Evolutionary conservation across 139 green algal genomes (phyloP).

Genomic region (Microglena sp.): DNA sequence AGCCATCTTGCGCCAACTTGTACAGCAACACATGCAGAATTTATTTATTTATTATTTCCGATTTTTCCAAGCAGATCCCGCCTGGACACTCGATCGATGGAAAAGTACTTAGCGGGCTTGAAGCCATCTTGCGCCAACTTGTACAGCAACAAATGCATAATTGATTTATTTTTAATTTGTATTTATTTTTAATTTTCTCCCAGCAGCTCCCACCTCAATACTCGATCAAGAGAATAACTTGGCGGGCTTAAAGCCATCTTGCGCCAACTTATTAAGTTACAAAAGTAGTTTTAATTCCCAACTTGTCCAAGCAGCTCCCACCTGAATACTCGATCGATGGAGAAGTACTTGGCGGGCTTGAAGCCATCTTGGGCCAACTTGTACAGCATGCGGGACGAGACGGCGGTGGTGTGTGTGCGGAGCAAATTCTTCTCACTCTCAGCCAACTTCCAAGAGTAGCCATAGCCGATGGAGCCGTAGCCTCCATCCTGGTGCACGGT

Average conservation of each 20-base stretch:
- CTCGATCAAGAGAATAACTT: slow-evolving; percentile 78
- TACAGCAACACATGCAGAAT: no score
- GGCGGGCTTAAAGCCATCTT: slow-evolving; percentile 34
- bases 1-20: no score
- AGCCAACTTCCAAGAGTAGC: slow-evolving; percentile 79
- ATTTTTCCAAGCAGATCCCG: no score
- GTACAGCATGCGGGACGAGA: slow-evolving; percentile 90
- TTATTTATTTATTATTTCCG: no score
- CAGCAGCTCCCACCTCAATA: no score
- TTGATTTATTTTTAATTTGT: no score
- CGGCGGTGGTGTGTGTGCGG: slow-evolving; percentile 96
- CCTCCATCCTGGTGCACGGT: slow-evolving; percentile 75
- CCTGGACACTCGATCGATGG: slow-evolving; percentile 94
- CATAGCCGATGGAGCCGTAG: slow-evolving; percentile 80
- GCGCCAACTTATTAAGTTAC: slow-evolving; percentile 58
- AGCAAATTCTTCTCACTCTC: slow-evolving; percentile 98
- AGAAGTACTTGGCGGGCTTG: slow-evolving; percentile 36
- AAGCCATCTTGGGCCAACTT: slow-evolving; percentile 48
- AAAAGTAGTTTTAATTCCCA: no score
- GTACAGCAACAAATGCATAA: no score
- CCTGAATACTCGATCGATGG: slow-evolving; percentile 96
- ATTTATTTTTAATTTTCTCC: no score
- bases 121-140: slow-evolving; percentile 45
- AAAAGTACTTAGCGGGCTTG: slow-evolving; percentile 29
- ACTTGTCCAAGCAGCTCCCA: no score